Evolutionary conservation across 1,284 basidiomycete species (phyloP), one percentile per base, ranked within the genome.

Genomic region (Sanguinoderma infundibulare): DNA sequence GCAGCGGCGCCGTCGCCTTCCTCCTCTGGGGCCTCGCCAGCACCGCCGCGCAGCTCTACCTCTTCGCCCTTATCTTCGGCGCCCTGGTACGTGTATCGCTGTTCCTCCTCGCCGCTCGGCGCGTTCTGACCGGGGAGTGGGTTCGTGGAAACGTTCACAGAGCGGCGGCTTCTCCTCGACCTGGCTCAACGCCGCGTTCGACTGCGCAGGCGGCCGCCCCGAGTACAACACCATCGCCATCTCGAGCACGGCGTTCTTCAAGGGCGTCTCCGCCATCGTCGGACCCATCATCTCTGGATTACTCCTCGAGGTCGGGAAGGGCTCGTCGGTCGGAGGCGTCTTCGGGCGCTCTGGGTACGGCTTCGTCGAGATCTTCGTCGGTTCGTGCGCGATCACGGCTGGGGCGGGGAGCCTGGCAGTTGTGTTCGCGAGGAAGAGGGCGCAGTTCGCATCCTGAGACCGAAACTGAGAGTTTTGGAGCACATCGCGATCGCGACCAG

Each of bases 51-150:
- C 62, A 65, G 28, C 65, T 73, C 1, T 71, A 71, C 53, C 62
- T 63, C 36, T 73, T 72, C 55, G 69, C 68, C 22, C 53, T 73
- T 52, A 67, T 73, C 49, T 73, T 71, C 55, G 72, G 72, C 72
- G 61, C 68, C 8, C 36, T 72, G 50, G 71, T 70, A 44, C 14
- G 10, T 26, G 2, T 35, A 7, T 14, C 14, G 3, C 10, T 26
- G 17, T 22, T 12, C 44, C 14, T 22, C 4, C 44, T 4, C 28
- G n/a, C n/a, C n/a, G n/a, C n/a, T n/a, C n/a, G n/a, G n/a, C n/a
- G n/a, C n/a, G n/a, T n/a, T n/a, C n/a, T n/a, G n/a, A n/a, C n/a
- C n/a, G n/a, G n/a, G n/a, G n/a, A n/a, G n/a, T n/a, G n/a, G n/a
- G n/a, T n/a, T n/a, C n/a, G n/a, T n/a, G n/a, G n/a, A n/a, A n/a